Evolutionary conservation across 805 yeast species (phyloP).

Genomic region (Komagataella phaffii): DNA sequence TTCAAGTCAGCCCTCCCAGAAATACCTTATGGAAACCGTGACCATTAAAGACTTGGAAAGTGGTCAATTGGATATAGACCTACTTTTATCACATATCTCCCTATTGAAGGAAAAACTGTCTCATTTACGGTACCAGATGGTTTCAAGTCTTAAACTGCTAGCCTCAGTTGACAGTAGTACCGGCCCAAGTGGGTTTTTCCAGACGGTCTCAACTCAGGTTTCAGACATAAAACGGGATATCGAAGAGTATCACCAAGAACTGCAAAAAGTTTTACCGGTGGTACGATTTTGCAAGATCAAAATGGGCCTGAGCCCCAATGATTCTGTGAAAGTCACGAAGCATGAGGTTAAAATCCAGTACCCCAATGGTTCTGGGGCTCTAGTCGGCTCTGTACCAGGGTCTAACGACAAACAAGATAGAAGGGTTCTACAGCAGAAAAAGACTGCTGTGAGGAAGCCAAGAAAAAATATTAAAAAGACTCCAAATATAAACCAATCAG

Average conservation of each 20-base stretch:
- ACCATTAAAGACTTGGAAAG: constrained; percentile 25
- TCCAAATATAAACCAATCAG: neutral
- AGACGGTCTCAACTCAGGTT: constrained; percentile 21
- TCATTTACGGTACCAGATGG: constrained; percentile 25
- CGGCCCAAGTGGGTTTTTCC: constrained; percentile 25
- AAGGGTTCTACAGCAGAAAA: neutral
- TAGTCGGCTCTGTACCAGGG: neutral
- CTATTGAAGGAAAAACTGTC: constrained; percentile 16
- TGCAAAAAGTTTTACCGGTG: constrained; percentile 32
- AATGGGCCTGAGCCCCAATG: constrained; percentile 36
- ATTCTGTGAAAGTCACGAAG: constrained; percentile 15
- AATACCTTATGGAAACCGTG: constrained; percentile 10
- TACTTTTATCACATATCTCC: constrained; percentile 21
- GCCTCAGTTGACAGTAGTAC: constrained; percentile 30
- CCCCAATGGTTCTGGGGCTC: neutral
- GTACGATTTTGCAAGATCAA: constrained; percentile 36
- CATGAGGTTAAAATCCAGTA: constrained; percentile 10
- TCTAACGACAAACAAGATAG: neutral
- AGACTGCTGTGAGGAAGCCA: neutral
- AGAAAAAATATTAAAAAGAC: neutral
- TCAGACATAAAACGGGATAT: constrained; percentile 22
- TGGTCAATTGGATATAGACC: constrained; percentile 21
- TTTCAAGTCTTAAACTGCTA: constrained; percentile 18
- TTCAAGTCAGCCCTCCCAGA: neutral
- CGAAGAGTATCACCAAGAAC: constrained; percentile 24